Evolutionary conservation across 345 rosid genomes (phyloP).

Genomic region (Excoecaria agallocha): DNA sequence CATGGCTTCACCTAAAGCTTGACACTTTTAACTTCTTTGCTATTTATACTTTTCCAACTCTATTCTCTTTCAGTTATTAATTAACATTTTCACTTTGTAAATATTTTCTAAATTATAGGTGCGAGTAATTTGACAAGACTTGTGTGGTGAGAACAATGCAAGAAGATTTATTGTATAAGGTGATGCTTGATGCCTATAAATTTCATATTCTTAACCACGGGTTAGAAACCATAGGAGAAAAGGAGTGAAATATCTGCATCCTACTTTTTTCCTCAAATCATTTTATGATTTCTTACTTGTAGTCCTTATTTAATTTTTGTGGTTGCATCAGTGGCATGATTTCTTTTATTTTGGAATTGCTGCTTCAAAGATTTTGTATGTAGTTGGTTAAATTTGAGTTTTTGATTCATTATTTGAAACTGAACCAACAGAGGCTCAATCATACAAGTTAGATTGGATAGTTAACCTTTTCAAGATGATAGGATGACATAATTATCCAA

Average conservation of each 20-base stretch:
- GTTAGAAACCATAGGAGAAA: not conserved
- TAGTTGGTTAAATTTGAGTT: no score
- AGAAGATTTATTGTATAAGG: slow-evolving; percentile 53
- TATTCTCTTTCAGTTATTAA: not conserved
- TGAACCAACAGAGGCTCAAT: no score
- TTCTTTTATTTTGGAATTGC: no score
- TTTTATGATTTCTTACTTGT: not conserved
- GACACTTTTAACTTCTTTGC: slow-evolving; percentile 3
- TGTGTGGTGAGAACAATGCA: slow-evolving; percentile 52
- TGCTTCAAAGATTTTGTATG: no score
- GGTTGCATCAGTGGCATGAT: no score
- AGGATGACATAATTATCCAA: no score
- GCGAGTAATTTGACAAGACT: slow-evolving; percentile 32
- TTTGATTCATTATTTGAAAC: no score
- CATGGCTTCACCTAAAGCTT: slow-evolving; percentile 53
- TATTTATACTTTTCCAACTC: slow-evolving; percentile 13
- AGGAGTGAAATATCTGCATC: not conserved
- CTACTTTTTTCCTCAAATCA: not conserved
- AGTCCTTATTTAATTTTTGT: not conserved
- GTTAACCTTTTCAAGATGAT: no score
- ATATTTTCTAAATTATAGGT: slow-evolving; percentile 36
- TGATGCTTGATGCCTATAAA: slow-evolving; percentile 16
- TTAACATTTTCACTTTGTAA: slow-evolving; percentile 12
- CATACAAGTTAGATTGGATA: no score
- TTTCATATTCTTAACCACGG: slow-evolving; percentile 38